Percentiles rank a stretch among this genome's conserved stretches.
Conservation (phyloP, 1,284 basidiomycete genomes). For the Papiliotrema flavescens region DNA sequence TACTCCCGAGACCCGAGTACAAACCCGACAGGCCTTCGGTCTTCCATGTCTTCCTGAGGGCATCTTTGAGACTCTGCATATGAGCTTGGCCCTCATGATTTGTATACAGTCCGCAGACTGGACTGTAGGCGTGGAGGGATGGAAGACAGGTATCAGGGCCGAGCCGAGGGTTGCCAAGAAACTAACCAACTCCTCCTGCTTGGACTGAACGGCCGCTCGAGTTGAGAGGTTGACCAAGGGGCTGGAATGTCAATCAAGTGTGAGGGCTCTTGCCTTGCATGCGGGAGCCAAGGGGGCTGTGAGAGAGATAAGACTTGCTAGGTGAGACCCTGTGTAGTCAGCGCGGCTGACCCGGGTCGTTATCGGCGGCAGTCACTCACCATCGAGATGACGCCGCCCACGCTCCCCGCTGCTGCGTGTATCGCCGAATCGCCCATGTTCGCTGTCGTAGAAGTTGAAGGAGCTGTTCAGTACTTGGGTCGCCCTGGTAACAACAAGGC, state of each 20-base stretch:
- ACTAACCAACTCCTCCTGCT: constrained; percentile 52
- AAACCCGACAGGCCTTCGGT: constrained; percentile 80
- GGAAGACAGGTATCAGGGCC: neutral
- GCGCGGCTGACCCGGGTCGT: neutral
- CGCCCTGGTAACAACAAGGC: no score
- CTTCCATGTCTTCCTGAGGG: constrained; percentile 69
- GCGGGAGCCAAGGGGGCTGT: no score
- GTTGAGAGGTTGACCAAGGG: constrained; percentile 91
- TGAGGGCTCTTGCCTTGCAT: no score
- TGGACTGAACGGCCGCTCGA: constrained; percentile 84
- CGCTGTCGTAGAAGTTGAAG: neutral
- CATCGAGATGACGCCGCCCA: constrained; percentile 89
- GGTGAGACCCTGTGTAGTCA: constrained; percentile 38
- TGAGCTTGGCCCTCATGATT: neutral
- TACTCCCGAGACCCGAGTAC: constrained; percentile 83
- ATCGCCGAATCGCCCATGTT: constrained; percentile 70
- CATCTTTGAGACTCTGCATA: constrained; percentile 28
- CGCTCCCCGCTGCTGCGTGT: constrained; percentile 83
- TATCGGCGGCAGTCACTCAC: constrained; percentile 52
- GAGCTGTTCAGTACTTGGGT: no score
- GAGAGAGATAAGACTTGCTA: constrained; percentile 43
- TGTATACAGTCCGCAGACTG: no score
- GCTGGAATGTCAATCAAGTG: constrained; percentile 50
- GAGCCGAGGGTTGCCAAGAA: neutral
- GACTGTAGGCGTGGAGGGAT: no score